Evolutionary conservation across 192 early-diverging fungal genomes (phyloP).

Genomic region (Podila verticillata): DNA sequence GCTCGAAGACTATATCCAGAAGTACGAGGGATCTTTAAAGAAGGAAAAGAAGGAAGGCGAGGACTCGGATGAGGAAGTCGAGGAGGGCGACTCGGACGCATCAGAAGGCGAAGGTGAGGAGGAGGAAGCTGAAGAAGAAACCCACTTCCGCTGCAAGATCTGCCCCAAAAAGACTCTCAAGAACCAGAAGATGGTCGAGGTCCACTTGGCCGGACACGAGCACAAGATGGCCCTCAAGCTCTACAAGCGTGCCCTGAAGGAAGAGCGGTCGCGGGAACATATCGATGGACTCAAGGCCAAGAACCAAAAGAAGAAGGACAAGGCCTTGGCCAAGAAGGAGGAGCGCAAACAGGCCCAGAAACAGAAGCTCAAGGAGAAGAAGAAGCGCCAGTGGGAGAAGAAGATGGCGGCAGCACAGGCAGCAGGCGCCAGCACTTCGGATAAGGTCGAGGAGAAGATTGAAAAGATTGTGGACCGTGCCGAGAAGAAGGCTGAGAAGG

Average conservation of each 20-base stretch:
- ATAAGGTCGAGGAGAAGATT: constrained; percentile 11
- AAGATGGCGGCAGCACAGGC: constrained; percentile 36
- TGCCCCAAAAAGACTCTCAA: constrained; percentile 47
- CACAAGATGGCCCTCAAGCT: constrained; percentile 38
- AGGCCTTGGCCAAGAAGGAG: constrained; percentile 36
- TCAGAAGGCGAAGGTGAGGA: constrained; percentile 5
- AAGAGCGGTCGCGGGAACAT: constrained; percentile 34
- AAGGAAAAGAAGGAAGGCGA: constrained; percentile 9
- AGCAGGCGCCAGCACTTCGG: not conserved
- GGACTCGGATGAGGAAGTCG: not conserved
- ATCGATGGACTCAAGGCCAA: constrained; percentile 34
- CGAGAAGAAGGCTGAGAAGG: constrained; percentile 17
- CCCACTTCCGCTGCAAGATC: constrained; percentile 51
- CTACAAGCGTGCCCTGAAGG: constrained; percentile 44
- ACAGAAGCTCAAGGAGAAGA: constrained; percentile 49
- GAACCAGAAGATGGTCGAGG: constrained; percentile 43
- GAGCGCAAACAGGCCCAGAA: constrained; percentile 31
- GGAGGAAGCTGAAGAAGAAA: constrained; percentile 26
- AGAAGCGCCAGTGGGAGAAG: constrained; percentile 46
- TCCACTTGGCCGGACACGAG: constrained; percentile 35
- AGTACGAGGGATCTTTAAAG: constrained; percentile 39
- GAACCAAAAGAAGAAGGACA: constrained; percentile 45
- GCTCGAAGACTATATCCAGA: constrained; percentile 44
- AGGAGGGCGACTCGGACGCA: not conserved
- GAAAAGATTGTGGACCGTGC: constrained; percentile 24